Evolutionary conservation across 345 rosid genomes (phyloP), one percentile per base, ranked within the genome.

Genomic region (Angophora floribunda): DNA sequence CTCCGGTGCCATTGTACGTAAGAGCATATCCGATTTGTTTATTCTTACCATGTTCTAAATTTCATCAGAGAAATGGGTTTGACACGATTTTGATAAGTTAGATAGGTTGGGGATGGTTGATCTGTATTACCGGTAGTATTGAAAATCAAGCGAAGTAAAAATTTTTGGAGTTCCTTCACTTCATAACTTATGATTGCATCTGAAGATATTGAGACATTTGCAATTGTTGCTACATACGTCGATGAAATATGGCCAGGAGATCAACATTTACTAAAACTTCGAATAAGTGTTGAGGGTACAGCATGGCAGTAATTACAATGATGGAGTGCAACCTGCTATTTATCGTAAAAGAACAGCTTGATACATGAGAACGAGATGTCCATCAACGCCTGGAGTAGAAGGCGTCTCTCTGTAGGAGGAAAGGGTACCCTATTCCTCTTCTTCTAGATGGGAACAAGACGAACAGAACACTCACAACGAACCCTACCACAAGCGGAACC

Each of bases 1-100:
- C 89, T 91, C 61, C 97, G 98, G 19, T 98, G 99, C 89, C 98
- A 96, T 52, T 97, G 99, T 92, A 93, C 94, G 70, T 97, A 92
- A 85, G 55, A 52, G 44, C 30, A 36, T 22, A 17, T 75, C 82
- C 14, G 13, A 36, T 75, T 75, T 75, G 19, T 41, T 36, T 19
- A 19, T 75, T 36, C 13, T 75, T 75, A 4, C 49, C 49, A 19
- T 36, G 49, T 75, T 75, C 16, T 41, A 36, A 75, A 36, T 75
- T 75, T 36, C 82, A 36, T 6, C 1, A 75, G 26, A 36, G 82
- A 75, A 70, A 75, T 17, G 82, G 80, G 47, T 36, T 70, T 75
- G 36, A 75, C 49, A 2, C 2, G 4, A 36, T 75, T 36, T 19
- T 36, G 49, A 9, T 75, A 75, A 36, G 82, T 75, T 19, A 41